phyloP scores from a whole-genome alignment of 495 filamentous ascomycete genomes.

The Podospora australis region DNA sequence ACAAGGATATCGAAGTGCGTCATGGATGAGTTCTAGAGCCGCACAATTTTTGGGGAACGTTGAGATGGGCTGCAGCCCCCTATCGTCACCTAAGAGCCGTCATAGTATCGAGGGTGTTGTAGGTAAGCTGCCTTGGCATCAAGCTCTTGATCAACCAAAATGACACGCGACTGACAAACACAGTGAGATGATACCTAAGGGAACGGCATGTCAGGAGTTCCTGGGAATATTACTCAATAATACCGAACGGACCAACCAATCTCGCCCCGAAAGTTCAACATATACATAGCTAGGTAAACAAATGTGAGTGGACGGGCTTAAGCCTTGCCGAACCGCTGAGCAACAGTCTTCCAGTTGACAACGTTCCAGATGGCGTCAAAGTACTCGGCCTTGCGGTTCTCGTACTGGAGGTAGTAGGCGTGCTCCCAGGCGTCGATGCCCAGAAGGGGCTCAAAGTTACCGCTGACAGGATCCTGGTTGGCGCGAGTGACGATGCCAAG shows the following conservation, averaged over 20 bases:
- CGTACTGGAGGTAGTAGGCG: conserved; percentile 74
- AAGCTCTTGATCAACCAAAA: too few species aligned
- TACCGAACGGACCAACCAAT: neutral
- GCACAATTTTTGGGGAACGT: too few species aligned
- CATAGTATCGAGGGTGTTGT: too few species aligned
- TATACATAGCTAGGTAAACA: neutral
- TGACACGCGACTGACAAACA: too few species aligned
- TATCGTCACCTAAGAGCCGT: too few species aligned
- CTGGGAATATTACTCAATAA: too few species aligned
- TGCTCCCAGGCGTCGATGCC: conserved; percentile 89
- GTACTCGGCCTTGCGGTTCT: conserved; percentile 99
- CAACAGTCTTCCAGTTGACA: conserved; percentile 89
- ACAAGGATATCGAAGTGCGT: too few species aligned
- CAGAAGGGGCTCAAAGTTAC: conserved; percentile 66
- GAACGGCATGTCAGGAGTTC: too few species aligned
- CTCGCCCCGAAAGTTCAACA: neutral
- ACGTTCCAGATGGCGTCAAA: conserved; percentile 96
- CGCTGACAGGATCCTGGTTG: conserved; percentile 85
- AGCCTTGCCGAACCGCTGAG: conserved; percentile 62
- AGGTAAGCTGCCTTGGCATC: too few species aligned
- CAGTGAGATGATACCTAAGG: too few species aligned
- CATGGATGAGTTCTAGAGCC: too few species aligned
- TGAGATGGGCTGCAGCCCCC: too few species aligned
- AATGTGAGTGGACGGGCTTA: conserved; percentile 4
- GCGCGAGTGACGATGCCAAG: conserved; percentile 68